Evolutionary conservation across 805 yeast species (phyloP), one percentile per base, ranked within the genome.

Genomic region (Metschnikowia aberdeeniae): DNA sequence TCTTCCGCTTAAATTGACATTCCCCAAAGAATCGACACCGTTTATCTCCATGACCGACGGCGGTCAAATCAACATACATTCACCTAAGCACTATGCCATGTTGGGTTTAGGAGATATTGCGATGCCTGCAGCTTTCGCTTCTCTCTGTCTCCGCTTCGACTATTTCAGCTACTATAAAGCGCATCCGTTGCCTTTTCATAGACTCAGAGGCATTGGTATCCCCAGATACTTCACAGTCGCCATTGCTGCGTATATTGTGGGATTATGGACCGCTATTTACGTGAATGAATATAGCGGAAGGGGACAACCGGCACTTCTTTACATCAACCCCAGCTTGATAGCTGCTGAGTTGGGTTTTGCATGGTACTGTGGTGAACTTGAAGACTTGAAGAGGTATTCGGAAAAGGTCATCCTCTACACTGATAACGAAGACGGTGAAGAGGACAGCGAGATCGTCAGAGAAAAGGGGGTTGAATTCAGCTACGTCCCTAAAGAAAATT

Each of bases 291-390:
- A 55, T 3, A 76, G 55, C 49, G 54, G 70, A 1, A 59, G 55
- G 9, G 87, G 81, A 0, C 89, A 83, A 60, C 89, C 89, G 1
- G 89, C 89, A 0, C 63, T 84, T 49, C 57, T 84, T 14, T 84
- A 82, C 56, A 60, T 84, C 22, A 81, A 81, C 4, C 89, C 89
- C 4, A 34, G 53, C n/a, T 36, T 67, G 29, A 31, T 64, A 14
- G 7, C 66, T 0, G 62, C 73, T 0, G 66, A 72, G 0, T n/a
- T 62, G 0, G 31, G 55, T 0, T 52, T 63, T 0, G 78, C 78
- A 0, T 40, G 54, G n/a, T n/a, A 44, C 3, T 61, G 61, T 22
- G 75, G 75, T 1, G 85, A 81, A 24, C 50, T 75, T 17, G 50
- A 41, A 0, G 47, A 57, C 17, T 43, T 80, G 9, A 76, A 75